Evolutionary conservation across 495 filamentous ascomycete species (phyloP).

Genomic region (Hypoxylon subgilvum): DNA sequence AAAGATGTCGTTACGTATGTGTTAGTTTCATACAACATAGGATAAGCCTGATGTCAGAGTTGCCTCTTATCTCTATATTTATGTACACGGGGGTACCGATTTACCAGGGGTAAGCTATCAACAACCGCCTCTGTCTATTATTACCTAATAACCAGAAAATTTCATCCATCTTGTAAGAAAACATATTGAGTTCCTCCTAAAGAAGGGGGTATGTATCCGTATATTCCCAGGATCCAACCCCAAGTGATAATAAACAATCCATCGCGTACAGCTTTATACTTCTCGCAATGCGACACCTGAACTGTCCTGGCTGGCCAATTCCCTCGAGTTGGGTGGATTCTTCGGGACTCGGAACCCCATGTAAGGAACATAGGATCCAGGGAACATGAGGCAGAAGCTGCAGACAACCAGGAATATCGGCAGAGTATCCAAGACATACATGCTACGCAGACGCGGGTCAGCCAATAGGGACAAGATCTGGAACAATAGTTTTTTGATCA

Average conservation of each 20-base stretch:
- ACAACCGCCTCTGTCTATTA: too few species aligned
- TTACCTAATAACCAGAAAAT: too few species aligned
- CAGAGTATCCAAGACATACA: constrained; percentile 46
- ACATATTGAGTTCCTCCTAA: not conserved
- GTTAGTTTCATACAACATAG: too few species aligned
- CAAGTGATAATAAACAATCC: not conserved
- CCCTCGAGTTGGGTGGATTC: constrained; percentile 2
- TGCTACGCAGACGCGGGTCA: constrained; percentile 17
- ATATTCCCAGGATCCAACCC: constrained; percentile 1
- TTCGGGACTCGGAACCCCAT: constrained; percentile 49
- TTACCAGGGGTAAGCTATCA: too few species aligned
- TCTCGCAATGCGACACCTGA: constrained; percentile 13
- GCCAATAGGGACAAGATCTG: not conserved
- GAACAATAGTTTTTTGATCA: not conserved
- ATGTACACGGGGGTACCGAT: too few species aligned
- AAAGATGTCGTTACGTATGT: not conserved
- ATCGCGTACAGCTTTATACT: constrained; percentile 1
- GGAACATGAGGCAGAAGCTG: constrained; percentile 47
- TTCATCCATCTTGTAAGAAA: constrained; percentile 11
- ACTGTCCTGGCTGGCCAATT: constrained; percentile 8
- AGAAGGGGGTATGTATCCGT: not conserved
- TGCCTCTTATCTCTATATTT: too few species aligned
- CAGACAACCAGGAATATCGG: constrained; percentile 43
- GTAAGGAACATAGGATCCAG: constrained; percentile 52
- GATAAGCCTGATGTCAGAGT: too few species aligned